A percentile compares a stretch with the other conserved stretches of the same genome.
phyloP scores from a whole-genome alignment of 208 protist species.

The Leishmania braziliensis region DNA sequence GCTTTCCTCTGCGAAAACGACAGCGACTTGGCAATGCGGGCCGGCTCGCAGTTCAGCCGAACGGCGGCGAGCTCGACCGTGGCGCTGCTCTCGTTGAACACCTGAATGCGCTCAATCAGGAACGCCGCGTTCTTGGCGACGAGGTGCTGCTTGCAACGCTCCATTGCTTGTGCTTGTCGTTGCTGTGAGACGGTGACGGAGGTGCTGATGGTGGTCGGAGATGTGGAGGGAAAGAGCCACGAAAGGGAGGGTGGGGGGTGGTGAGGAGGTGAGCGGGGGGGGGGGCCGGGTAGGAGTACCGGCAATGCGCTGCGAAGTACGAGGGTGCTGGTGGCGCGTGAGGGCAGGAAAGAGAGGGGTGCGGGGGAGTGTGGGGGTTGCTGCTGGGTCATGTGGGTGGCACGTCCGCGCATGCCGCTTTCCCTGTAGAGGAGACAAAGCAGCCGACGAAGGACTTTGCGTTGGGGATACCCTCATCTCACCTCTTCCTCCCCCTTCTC shows the following conservation, averaged over 20 bases:
- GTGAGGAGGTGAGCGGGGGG: neutral
- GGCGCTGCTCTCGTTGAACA: slow-evolving; percentile 52
- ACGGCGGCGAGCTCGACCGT: slow-evolving; percentile 57
- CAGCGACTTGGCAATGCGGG: slow-evolving; percentile 69
- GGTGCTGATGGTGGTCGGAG: neutral
- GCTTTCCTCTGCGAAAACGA: slow-evolving; percentile 39
- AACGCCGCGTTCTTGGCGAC: slow-evolving; percentile 23
- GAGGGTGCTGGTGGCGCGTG: too few relatives aligned
- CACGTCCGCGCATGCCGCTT: too few relatives aligned
- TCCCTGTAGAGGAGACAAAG: too few relatives aligned
- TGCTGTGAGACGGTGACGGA: neutral
- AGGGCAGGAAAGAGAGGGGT: too few relatives aligned
- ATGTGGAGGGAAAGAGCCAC: neutral
- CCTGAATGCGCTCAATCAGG: slow-evolving; percentile 48
- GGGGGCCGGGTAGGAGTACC: too few relatives aligned
- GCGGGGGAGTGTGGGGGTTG: too few relatives aligned
- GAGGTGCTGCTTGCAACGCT: slow-evolving; percentile 47
- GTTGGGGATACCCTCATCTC: too few relatives aligned
- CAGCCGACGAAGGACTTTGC: too few relatives aligned
- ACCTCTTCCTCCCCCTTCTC: neutral
- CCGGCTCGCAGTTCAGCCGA: slow-evolving; percentile 44
- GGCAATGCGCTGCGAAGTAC: too few relatives aligned
- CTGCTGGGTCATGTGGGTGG: too few relatives aligned
- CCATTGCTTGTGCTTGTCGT: slow-evolving; percentile 10
- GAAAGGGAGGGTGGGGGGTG: neutral